Evolutionary conservation across 2,329 filamentous ascomycete genomes (phyloP), one percentile per base, ranked within the genome.

Genomic region (Beauveria medogensis): DNA sequence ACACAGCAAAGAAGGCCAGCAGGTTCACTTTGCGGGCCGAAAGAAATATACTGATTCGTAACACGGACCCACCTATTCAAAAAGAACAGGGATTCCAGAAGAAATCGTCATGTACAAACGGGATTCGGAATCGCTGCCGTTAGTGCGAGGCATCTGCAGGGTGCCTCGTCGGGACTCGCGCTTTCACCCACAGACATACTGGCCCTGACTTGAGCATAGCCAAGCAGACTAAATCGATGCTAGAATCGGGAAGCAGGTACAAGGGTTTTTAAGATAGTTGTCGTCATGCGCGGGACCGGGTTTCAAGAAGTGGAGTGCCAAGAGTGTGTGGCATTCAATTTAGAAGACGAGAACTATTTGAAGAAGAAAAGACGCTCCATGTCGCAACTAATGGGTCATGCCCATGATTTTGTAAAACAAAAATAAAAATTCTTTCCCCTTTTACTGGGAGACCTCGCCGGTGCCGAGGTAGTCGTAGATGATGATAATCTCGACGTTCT

Each of bases 391-490:
- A 26, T 16, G 12, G 10, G 16, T 41, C 12, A 43, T 41, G 59
- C 43, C 43, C 58, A 24, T 51, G 40, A 51, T 5, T 43, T 30
- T 30, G 46, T 40, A 56, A 52, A 52, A 16, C 34, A 26, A 30
- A 24, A 61, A 37, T 14, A 51, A 24, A 3, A 44, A 12, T 28
- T 14, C 3, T 22, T 9, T 10, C 18, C 30, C 48, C 22, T 28
- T 52, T 53, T 61, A 56, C 54, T 61, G 54, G 26, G 54, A 51
- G 18, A 40, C 46, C 47, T 61, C 54, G 54, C 59, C 59, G 30
- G 53, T 12, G 47, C 59, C 59, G 16, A 61, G 59, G 40, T 61
- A 61, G 47, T 61, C 59, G 46, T 61, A 61, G 47, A 61, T 40
- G 48, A 61, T 46, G 26, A 24, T 52, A 28, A 61, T 61, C 40